Evolutionary conservation across 176 grass and related monocot genomes (phyloP).

Genomic region (Hordeum vulgare): MorexV3_pseudomolecules_assembly NC_058523.1:527383623-527384122

Average conservation of each 20-base stretch:
- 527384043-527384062: not conserved
- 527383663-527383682: not conserved
- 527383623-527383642: slow-evolving; percentile 88
- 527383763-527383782: slow-evolving; percentile 99
- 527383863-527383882: not conserved
- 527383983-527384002: not conserved
- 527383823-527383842: not conserved
- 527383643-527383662: slow-evolving; percentile 12
- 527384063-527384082: not conserved
- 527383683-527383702: slow-evolving; percentile 41
- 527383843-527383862: not conserved
- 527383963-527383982: not conserved
- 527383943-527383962: not conserved
- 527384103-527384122: slow-evolving; percentile 19
- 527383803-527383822: slow-evolving; percentile 22
- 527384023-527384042: not conserved
- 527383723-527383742: slow-evolving; percentile 89
- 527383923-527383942: not conserved
- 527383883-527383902: not conserved
- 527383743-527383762: slow-evolving; percentile 94
- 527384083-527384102: not conserved
- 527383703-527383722: slow-evolving; percentile 99
- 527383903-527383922: not conserved
- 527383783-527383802: slow-evolving; percentile 96
- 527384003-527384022: not conserved